Base-by-base conservation (phyloP, 2,329 filamentous ascomycete genomes). In the Cadophora malorum region DNA sequence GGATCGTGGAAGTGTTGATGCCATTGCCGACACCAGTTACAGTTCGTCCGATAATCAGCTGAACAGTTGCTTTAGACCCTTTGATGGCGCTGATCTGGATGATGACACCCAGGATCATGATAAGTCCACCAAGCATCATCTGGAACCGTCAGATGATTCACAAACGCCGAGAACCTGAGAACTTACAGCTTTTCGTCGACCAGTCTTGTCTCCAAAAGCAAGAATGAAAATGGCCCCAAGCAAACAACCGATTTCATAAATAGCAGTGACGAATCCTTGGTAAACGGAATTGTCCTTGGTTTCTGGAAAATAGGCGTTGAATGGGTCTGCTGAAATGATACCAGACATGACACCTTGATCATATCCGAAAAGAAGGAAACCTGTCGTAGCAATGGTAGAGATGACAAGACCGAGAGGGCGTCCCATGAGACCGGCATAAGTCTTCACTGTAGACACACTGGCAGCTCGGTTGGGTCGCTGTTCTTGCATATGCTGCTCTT, bases 271-370 rank as follows among this genome's bases (percentile, higher is more conserved):
- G 64, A 88, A 87, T 31, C 83, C 84, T 69, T 76, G 76, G 61
- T 77, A 77, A 5, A 75, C 71, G 3, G 75, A 74, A 59, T 75
- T 60, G 14, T 72, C 59, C 41, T 72, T 97, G 88, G 77, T 94
- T 83, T 82, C 76, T 4, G 85, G 83, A 74, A 98, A 98, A 80
- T 97, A 97, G 78, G 92, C 87, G 79, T 91, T 92, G 79, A 99
- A 99, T 79, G 75, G 67, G n/a, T 78, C 80, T 53, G 81, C 86
- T 84, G 87, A 89, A 74, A 90, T 90, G 71, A 87, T 86, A 72
- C 86, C 86, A 69, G 91, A 93, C 92, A 95, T 95, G 72, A 96
- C 92, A 76, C 92, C 92, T 79, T 96, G 92, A 79, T 96, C 92
- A 83, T 95, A 96, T 73, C 92, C 92, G 76, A 96, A 96, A 21